phyloP scores from a whole-genome alignment of 495 filamentous ascomycete species.

The Penicillium bialowiezense region DNA sequence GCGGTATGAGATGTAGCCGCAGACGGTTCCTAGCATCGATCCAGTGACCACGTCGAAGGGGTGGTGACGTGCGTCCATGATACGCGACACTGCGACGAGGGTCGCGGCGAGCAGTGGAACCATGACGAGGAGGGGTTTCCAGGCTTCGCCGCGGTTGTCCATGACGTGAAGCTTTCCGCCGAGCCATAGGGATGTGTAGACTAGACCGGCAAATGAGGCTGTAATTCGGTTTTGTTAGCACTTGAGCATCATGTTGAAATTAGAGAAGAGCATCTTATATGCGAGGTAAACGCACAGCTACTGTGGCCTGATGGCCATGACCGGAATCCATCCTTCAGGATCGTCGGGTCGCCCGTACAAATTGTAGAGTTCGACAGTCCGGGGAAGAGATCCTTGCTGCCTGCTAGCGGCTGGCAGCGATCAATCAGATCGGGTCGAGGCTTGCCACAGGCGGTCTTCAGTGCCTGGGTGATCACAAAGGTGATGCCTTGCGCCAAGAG shows the following conservation, averaged over 20 bases:
- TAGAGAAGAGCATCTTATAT: background rate
- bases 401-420: slow-evolving; percentile 55
- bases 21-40: slow-evolving; percentile 57
- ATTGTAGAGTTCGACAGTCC: slow-evolving; percentile 65
- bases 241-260: slow-evolving; percentile 2
- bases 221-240: slow-evolving; percentile 20
- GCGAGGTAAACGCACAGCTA: slow-evolving; percentile 44
- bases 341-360: slow-evolving; percentile 60
- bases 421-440: slow-evolving; percentile 78
- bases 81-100: slow-evolving; percentile 53
- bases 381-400: slow-evolving; percentile 33
- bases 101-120: slow-evolving; percentile 55
- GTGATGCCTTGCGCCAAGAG: slow-evolving; percentile 61
- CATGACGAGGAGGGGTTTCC: slow-evolving; percentile 68
- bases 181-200: slow-evolving; percentile 69
- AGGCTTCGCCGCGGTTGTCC: slow-evolving; percentile 70
- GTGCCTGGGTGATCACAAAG: slow-evolving; percentile 75
- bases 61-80: slow-evolving; percentile 83
- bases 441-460: slow-evolving; percentile 87
- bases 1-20: slow-evolving; percentile 48
- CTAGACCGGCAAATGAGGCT: slow-evolving; percentile 70
- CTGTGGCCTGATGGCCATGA: slow-evolving; percentile 72
- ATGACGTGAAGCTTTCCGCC: slow-evolving; percentile 55
- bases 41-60: slow-evolving; percentile 87
- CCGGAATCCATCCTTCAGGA: slow-evolving; percentile 82